Evolutionary conservation across 2,329 filamentous ascomycete genomes (phyloP).

Genomic region (Cladobotryum mycophilum): DNA sequence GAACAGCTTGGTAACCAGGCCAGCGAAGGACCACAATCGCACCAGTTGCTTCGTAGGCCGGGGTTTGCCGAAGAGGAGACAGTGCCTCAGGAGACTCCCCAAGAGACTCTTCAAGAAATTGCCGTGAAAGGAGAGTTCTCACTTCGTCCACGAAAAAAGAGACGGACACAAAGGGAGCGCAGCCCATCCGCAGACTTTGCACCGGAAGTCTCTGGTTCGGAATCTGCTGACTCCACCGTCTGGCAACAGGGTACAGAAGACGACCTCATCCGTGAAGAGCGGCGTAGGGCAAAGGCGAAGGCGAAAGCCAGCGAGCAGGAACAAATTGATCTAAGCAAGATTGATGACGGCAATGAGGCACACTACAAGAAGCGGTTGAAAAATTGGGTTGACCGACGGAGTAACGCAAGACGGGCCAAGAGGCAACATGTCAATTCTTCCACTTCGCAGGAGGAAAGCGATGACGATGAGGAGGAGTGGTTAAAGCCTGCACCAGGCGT

Average conservation of each 20-base stretch:
- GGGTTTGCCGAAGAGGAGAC: constrained; percentile 51
- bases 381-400: constrained; percentile 60
- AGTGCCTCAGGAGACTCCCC: not conserved
- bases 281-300: constrained; percentile 38
- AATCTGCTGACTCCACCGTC: constrained; percentile 28
- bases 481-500: constrained; percentile 79
- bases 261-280: constrained; percentile 31
- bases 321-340: constrained; percentile 45
- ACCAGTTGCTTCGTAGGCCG: constrained; percentile 66
- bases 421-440: constrained; percentile 30
- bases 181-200: constrained; percentile 44
- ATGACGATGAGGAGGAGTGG: constrained; percentile 58
- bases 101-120: constrained; percentile 6
- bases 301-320: constrained; percentile 29
- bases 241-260: constrained; percentile 36
- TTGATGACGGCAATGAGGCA: constrained; percentile 86
- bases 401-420: constrained; percentile 35
- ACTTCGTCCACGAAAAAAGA: constrained; percentile 52
- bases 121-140: constrained; percentile 49
- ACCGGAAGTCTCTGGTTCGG: constrained; percentile 27
- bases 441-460: constrained; percentile 34
- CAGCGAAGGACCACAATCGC: constrained; percentile 51
- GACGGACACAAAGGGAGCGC: constrained; percentile 31
- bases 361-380: constrained; percentile 71
- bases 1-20: constrained; percentile 34